Conservation (phyloP, 495 filamentous ascomycete species). For the Tuber umbilicatum region DNA sequence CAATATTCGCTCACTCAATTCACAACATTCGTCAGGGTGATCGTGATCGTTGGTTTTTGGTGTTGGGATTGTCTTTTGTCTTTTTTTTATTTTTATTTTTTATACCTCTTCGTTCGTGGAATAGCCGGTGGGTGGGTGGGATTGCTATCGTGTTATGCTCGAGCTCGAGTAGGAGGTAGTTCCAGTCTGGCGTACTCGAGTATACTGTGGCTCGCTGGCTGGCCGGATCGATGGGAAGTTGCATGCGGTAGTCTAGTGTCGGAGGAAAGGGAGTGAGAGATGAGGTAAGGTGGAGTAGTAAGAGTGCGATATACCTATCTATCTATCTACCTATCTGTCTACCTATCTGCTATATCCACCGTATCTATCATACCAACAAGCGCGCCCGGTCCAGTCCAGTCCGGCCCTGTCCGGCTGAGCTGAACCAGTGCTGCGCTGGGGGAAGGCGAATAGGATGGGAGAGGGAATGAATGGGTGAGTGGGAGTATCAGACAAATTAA, state of each 20-base stretch:
- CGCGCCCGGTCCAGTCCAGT: background rate
- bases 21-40: background rate
- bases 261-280: background rate
- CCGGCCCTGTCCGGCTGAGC: background rate
- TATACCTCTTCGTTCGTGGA: background rate
- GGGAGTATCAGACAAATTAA: background rate
- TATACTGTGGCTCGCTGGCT: too few species aligned
- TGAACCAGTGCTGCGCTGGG: background rate
- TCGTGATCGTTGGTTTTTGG: background rate
- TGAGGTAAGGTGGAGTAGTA: background rate
- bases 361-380: background rate
- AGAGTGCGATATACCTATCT: background rate
- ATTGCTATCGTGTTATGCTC: background rate
- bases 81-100: background rate
- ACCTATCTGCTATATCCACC: background rate
- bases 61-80: background rate
- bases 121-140: background rate
- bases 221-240: background rate
- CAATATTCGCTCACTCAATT: background rate
- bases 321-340: background rate
- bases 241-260: background rate
- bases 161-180: background rate
- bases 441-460: background rate
- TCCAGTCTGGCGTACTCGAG: too few species aligned
- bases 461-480: background rate